Conservation (phyloP, 805 yeast species). For the Yamadazyma sp. region DNA sequence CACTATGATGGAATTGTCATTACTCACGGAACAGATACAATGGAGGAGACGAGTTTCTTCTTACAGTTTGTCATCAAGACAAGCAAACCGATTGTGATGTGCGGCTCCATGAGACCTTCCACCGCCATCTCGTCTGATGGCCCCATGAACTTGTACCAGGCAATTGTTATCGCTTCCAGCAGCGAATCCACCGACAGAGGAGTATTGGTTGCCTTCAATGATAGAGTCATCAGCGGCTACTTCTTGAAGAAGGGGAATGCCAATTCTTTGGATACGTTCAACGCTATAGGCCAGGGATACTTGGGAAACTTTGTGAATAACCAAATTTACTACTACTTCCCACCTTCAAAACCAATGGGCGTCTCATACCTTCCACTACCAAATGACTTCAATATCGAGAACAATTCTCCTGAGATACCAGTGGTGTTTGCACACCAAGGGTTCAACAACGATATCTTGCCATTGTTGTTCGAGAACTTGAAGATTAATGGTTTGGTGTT, state of each 20-base stretch:
- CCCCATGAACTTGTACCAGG: conserved; percentile 70
- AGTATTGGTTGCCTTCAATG: conserved; percentile 63
- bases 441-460: conserved; percentile 48
- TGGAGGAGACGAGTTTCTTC: conserved; percentile 68
- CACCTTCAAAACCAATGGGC: conserved; percentile 59
- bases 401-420: conserved; percentile 46
- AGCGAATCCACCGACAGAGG: conserved; percentile 55
- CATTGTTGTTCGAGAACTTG: conserved; percentile 45
- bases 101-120: conserved; percentile 76
- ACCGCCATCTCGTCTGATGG: conserved; percentile 72
- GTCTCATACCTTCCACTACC: conserved; percentile 32
- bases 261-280: conserved; percentile 68
- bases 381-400: conserved; percentile 18
- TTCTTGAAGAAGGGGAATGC: conserved; percentile 71
- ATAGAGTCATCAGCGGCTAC: conserved; percentile 67
- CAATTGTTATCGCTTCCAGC: conserved; percentile 61
- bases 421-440: conserved; percentile 64
- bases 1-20: conserved; percentile 59
- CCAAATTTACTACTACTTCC: conserved; percentile 62
- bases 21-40: conserved; percentile 71
- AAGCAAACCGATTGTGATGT: conserved; percentile 58
- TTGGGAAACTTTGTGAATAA: conserved; percentile 69
- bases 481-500: conserved; percentile 55
- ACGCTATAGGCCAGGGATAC: conserved; percentile 66
- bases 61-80: conserved; percentile 48